These are phyloP conservation scores for Centella asiatica DNA, from an alignment of 129 eudicot genomes.

Conservation along the genomic window DNA sequence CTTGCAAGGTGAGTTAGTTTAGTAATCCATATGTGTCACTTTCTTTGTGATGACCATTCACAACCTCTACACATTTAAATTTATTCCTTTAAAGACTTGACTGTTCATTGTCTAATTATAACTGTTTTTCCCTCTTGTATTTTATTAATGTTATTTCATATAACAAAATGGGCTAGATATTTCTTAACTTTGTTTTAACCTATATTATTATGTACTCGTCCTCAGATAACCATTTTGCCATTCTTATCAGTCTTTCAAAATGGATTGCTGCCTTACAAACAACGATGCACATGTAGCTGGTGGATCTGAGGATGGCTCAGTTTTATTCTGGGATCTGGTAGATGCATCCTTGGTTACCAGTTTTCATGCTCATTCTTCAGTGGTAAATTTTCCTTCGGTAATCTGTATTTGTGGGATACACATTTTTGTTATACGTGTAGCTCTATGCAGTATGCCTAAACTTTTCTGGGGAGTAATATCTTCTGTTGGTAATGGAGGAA, in stretches of 20 bases:
- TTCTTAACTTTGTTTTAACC: neutral
- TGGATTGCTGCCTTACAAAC: conserved; percentile 93
- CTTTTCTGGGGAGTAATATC: neutral
- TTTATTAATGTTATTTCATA: too few species aligned
- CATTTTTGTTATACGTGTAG: neutral
- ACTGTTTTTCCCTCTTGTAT: neutral
- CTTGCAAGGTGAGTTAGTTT: conserved; percentile 78
- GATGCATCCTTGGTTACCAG: conserved; percentile 82
- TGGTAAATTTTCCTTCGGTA: conserved; percentile 42
- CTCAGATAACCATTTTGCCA: conserved; percentile 4
- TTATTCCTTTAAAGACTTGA: neutral
- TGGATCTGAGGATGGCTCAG: conserved; percentile 91
- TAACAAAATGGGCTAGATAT: neutral
- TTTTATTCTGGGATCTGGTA: conserved; percentile 94
- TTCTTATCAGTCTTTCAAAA: conserved; percentile 68
- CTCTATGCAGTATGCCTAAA: neutral
- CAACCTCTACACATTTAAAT: neutral
- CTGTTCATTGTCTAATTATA: neutral
- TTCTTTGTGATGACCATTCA: neutral
- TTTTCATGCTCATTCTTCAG: conserved; percentile 87
- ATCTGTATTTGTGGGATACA: neutral
- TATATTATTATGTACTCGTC: conserved; percentile 1
- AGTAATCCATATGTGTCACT: conserved; percentile 4
- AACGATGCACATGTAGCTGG: conserved; percentile 84
- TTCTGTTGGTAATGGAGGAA: neutral